phyloP scores from a whole-genome alignment of 2,329 filamentous ascomycete species.

The Penicillium crustosum region DNA sequence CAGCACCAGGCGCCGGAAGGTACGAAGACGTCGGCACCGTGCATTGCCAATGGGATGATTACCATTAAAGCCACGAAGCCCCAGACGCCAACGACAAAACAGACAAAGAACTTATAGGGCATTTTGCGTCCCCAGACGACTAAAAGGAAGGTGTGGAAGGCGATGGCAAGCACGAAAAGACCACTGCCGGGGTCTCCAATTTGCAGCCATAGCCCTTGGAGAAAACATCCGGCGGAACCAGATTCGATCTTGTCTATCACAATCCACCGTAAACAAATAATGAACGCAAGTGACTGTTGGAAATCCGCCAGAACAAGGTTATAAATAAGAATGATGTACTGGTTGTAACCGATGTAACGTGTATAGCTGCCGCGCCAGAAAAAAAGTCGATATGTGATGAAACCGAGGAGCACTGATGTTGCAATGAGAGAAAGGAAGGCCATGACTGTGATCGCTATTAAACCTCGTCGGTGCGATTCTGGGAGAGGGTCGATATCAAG shows the following conservation, averaged over 20 bases:
- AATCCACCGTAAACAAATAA: slow-evolving; percentile 52
- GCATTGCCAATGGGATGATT: slow-evolving; percentile 46
- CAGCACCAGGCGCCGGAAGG: slow-evolving; percentile 57
- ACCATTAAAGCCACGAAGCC: slow-evolving; percentile 48
- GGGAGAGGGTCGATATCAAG: slow-evolving; percentile 39
- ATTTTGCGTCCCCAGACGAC: slow-evolving; percentile 51
- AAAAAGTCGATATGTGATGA: slow-evolving; percentile 54
- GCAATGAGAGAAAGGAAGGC: slow-evolving; percentile 50
- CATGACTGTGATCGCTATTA: slow-evolving; percentile 50
- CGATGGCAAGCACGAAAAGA: slow-evolving; percentile 56
- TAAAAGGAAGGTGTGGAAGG: slow-evolving; percentile 54
- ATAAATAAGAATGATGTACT: slow-evolving; percentile 56
- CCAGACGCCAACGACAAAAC: slow-evolving; percentile 49
- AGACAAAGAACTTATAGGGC: slow-evolving; percentile 47
- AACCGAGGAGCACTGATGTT: slow-evolving; percentile 45
- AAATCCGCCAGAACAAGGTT: slow-evolving; percentile 55
- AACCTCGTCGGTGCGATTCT: slow-evolving; percentile 38
- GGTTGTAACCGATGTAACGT: slow-evolving; percentile 54
- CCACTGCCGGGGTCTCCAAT: slow-evolving; percentile 54
- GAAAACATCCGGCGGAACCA: slow-evolving; percentile 48
- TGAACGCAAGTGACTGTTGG: slow-evolving; percentile 53
- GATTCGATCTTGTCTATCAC: slow-evolving; percentile 45
- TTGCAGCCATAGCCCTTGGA: slow-evolving; percentile 54
- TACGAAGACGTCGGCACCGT: slow-evolving; percentile 47
- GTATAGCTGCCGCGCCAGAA: slow-evolving; percentile 51